Conservation (phyloP, 179 eudicot genomes). For the Drosera spatulata region DNA sequence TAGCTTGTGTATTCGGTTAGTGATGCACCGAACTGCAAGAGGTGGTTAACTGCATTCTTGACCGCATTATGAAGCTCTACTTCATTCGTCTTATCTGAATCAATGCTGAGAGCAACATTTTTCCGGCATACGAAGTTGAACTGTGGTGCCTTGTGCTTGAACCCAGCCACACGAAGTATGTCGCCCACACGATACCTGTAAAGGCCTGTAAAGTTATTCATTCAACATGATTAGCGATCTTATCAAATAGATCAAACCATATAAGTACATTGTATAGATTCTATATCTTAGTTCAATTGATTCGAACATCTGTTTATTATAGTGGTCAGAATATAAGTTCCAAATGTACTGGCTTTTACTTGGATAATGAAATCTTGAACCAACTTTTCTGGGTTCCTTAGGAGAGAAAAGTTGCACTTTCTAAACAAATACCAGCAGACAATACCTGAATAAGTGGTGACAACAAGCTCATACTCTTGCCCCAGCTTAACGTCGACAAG, state of each 20-base stretch:
- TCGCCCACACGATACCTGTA: slow-evolving; percentile 39
- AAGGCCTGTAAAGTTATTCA: slow-evolving; percentile 14
- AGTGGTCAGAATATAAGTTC: no score
- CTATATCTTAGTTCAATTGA: no score
- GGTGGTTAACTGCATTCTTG: slow-evolving; percentile 18
- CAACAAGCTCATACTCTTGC: slow-evolving; percentile 12
- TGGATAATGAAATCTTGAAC: no score
- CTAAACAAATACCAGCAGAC: no score
- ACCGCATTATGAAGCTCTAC: slow-evolving; percentile 30
- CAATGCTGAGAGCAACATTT: slow-evolving; percentile 30
- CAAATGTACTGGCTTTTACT: no score
- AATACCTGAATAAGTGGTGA: slow-evolving; percentile 37
- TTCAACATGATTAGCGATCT: background rate
- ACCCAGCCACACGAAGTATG: slow-evolving; percentile 27
- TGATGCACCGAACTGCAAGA: slow-evolving; percentile 14
- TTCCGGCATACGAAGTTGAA: slow-evolving; percentile 28
- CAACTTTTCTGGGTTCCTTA: no score
- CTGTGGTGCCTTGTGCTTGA: slow-evolving; percentile 34
- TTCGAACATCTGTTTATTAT: no score
- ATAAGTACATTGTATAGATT: background rate
- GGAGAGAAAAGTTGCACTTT: no score
- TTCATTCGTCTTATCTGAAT: slow-evolving; percentile 32
- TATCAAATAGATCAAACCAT: background rate
- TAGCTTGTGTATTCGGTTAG: slow-evolving; percentile 33
- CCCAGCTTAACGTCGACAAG: slow-evolving; percentile 41